Evolutionary conservation across 1,284 basidiomycete species (phyloP).

Genomic region (Trichosporon faecale): DNA sequence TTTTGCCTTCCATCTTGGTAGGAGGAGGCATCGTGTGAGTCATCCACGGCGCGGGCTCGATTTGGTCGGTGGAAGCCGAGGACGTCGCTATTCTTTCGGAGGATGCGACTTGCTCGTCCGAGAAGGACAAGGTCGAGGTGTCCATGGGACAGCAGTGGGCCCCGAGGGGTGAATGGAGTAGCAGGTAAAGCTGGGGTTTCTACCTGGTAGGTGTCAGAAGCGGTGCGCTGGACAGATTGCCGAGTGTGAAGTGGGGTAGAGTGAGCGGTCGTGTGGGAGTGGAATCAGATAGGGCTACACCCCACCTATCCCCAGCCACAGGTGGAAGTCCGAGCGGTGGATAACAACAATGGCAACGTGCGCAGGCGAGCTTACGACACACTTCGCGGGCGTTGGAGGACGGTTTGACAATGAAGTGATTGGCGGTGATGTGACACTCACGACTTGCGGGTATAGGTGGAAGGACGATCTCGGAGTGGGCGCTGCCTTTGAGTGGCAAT

Average conservation of each 20-base stretch:
- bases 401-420: slow-evolving; percentile 58
- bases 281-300: not conserved
- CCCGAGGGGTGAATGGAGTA: not conserved
- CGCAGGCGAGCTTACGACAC: not conserved
- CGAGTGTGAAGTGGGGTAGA: not conserved
- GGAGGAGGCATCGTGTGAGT: slow-evolving; percentile 34
- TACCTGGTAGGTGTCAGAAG: not conserved
- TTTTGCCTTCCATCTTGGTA: slow-evolving; percentile 17
- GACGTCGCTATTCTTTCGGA: slow-evolving; percentile 17
- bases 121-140: slow-evolving; percentile 35
- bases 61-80: slow-evolving; percentile 12
- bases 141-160: slow-evolving; percentile 28
- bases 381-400: not conserved
- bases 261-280: not conserved
- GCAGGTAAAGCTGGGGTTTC: not conserved
- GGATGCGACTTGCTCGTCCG: slow-evolving; percentile 21
- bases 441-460: not conserved
- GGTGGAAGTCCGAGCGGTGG: not conserved
- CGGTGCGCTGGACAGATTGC: not conserved
- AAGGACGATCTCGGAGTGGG: not conserved
- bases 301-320: not conserved
- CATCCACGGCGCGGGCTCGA: slow-evolving; percentile 31
- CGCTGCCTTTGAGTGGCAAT: slow-evolving; percentile 2
- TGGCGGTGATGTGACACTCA: slow-evolving; percentile 19
- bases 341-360: not conserved